Evolutionary conservation across 1,139 yeast genomes (phyloP), one percentile per base, ranked within the genome.

Genomic region (Maudiozyma humilis): DNA sequence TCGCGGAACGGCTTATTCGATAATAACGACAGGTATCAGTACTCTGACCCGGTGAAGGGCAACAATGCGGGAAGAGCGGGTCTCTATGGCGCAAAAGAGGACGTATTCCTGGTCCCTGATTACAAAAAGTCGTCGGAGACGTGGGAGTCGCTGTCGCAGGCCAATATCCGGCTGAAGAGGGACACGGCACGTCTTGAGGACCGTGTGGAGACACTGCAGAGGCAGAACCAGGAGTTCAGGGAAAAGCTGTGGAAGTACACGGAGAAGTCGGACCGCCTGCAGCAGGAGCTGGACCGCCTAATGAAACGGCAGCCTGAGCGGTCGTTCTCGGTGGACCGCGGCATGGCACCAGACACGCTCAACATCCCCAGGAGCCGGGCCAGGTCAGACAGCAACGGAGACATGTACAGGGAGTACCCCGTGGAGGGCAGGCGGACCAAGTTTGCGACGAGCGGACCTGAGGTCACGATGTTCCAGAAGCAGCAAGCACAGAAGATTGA

Each of bases 71-170:
- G 36, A 23, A 16, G 12, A 10, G 30, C 20, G 14, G 13, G 27
- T 10, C 19, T 30, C 17, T 32, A 34, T 31, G 17, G 14, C 16
- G 13, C n/a, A 15, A 10, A 17, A 13, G 29, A 31, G 15, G 46
- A 42, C 20, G 34, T 33, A 12, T 20, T 36, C 7, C 13, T 41
- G 4, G 38, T 42, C 13, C 39, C 40, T 2, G 43, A 41, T 16
- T 46, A 41, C 33, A 42, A 42, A 36, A 19, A 44, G 23, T 40
- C 44, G 32, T 15, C 38, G n/a, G 39, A 41, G 17, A 41, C 41
- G 14, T 38, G 38, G 30, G 35, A 42, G 15, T 38, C 31, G 25
- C 16, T 38, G 23, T 10, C 35, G 17, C 38, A 30, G 13, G 18
- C 39, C 18, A 44, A 44, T 35, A 37, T 36, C 18, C 31, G 41